Evolutionary conservation across 2,329 filamentous ascomycete species (phyloP).

Genomic region (Sphaerostilbella broomeana): DNA sequence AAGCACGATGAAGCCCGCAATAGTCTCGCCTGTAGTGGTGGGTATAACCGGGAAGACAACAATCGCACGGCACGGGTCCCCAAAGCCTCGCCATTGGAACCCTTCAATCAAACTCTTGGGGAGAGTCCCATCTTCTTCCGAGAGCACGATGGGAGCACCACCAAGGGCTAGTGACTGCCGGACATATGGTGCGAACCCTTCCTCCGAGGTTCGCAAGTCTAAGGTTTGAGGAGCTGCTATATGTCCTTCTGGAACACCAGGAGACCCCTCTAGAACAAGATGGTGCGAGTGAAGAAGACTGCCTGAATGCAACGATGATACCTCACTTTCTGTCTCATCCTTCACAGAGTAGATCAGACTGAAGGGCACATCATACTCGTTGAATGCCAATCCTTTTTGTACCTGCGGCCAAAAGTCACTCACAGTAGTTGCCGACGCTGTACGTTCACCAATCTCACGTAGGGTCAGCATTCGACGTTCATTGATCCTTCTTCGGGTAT

Average conservation of each 20-base stretch:
- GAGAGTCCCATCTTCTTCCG: conserved; percentile 59
- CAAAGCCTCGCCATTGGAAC: conserved; percentile 63
- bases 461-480: conserved; percentile 75
- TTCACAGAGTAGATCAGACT: conserved; percentile 68
- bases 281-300: conserved; percentile 55
- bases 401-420: conserved; percentile 69
- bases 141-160: conserved; percentile 60
- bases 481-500: conserved; percentile 69
- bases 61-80: conserved; percentile 61
- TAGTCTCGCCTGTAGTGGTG: conserved; percentile 61
- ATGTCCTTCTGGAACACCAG: conserved; percentile 63
- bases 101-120: conserved; percentile 58
- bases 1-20: conserved; percentile 72
- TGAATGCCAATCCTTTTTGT: conserved; percentile 61
- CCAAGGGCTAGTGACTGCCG: conserved; percentile 64
- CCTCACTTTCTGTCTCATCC: conserved; percentile 65
- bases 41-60: conserved; percentile 76
- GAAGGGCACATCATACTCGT: conserved; percentile 70
- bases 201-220: conserved; percentile 62
- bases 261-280: conserved; percentile 62
- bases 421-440: conserved; percentile 64
- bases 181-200: conserved; percentile 71
- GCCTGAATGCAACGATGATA: conserved; percentile 64
- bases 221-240: conserved; percentile 52
- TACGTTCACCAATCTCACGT: conserved; percentile 69